Base-by-base conservation (phyloP, 2,329 filamentous ascomycete genomes). In the Phialocephala subalpina region DNA sequence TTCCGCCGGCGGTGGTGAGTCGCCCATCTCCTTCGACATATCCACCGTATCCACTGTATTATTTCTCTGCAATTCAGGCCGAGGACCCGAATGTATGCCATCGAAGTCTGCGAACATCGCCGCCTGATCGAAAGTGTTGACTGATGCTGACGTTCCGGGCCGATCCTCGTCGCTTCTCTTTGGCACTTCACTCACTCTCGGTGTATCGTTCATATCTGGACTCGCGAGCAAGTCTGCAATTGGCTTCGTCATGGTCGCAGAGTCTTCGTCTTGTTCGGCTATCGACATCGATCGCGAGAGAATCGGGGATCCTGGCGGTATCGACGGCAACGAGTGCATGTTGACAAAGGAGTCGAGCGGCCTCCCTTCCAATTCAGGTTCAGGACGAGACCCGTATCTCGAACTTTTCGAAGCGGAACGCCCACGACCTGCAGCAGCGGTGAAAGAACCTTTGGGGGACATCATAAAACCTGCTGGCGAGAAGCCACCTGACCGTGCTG, bases 51-150 rank as follows among this genome's bases (percentile, higher is more conserved):
- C 49, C 18, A 22, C 29, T 4, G 38, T 12, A 42, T 42, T 12
- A 14, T 42, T n/a, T 22, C n/a, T 22, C 45, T 12, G 33, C 53
- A 60, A 29, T 22, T 27, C 42, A n/a, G 60, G 68, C 9, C 67
- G 40, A 3, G 67, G 65, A 40, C 73, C 63, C 76, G 89, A 93
- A 75, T 95, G 92, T 16, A 91, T 90, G 42, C 92, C 92, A 75
- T 96, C 92, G 74, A 96, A 96, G 76, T 94, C 92, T 49, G 88
- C 86, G 80, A 95, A 96, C 2, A 92, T 86, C 45, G 84, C 87
- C 27, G 49, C 49, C 75, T 92, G 88, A 36, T 90, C 88, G 64
- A 84, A 89, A 1, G 90, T 92, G 47, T 70, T 72, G 35, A 70
- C 70, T 22, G 75, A 76, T 9, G 71, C 67, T 47, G 72, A 68